These are phyloP conservation scores for Rhynchospora pubera DNA, from an alignment of 176 grass and related monocot species.

Conservation along the genomic window DNA sequence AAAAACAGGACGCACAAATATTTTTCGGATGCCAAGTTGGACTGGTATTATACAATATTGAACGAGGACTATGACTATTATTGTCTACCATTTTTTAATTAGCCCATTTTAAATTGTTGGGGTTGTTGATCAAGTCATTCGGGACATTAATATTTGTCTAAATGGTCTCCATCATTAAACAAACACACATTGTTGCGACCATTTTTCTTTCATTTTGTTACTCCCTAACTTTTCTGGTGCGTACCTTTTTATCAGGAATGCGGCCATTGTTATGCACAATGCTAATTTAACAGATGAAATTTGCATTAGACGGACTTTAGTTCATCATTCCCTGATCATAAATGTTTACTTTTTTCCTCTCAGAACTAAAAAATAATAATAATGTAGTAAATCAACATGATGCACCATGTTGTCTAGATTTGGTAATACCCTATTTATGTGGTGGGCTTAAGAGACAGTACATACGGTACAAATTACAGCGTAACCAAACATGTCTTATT, in stretches of 20 bases:
- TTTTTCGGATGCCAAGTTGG: not conserved
- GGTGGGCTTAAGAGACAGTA: no score
- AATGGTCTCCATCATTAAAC: not conserved
- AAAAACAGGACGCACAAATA: not conserved
- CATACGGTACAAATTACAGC: no score
- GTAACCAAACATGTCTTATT: not conserved
- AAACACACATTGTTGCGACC: not conserved
- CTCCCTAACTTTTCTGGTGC: not conserved
- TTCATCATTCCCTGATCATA: no score
- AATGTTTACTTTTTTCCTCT: no score
- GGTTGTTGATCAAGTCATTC: conserved; percentile 7
- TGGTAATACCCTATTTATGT: no score
- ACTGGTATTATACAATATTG: not conserved
- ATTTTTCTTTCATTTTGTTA: not conserved
- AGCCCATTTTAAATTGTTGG: not conserved
- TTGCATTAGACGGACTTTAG: no score
- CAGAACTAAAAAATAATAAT: no score
- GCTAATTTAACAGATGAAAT: not conserved
- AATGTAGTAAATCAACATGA: no score
- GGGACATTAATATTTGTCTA: not conserved
- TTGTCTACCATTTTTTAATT: not conserved
- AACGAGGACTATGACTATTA: not conserved
- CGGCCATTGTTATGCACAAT: not conserved
- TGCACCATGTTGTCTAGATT: no score
- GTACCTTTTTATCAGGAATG: not conserved